Percentiles rank a stretch among this genome's conserved stretches.
These are phyloP conservation scores for Trichoderma brevicompactum DNA, from an alignment of 2,329 filamentous ascomycete species.

Conservation along the genomic window DNA sequence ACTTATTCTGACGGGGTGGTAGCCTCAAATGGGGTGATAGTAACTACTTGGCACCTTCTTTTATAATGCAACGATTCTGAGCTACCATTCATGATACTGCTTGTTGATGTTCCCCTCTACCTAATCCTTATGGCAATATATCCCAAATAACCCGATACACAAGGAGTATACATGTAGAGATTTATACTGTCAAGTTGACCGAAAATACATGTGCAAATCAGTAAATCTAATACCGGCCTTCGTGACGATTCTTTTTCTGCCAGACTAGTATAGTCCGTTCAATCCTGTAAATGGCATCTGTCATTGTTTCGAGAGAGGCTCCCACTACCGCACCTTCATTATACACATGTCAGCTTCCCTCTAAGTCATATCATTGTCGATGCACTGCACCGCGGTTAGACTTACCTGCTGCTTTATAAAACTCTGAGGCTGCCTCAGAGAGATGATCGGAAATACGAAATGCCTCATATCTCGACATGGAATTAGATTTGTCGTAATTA, in stretches of 20 bases:
- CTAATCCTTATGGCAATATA: too few species aligned
- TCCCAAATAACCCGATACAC: too few species aligned
- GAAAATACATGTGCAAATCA: not conserved
- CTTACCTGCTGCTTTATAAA: slow-evolving; percentile 44
- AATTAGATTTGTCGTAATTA: not conserved
- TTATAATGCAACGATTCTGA: too few species aligned
- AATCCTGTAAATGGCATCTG: slow-evolving; percentile 46
- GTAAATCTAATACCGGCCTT: not conserved
- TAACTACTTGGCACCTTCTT: too few species aligned
- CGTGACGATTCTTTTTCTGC: slow-evolving; percentile 36
- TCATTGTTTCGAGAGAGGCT: slow-evolving; percentile 41
- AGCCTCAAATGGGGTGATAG: too few species aligned
- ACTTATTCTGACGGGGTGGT: too few species aligned
- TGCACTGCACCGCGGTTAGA: not conserved
- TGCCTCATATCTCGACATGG: slow-evolving; percentile 37
- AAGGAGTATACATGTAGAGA: too few species aligned
- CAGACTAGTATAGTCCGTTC: slow-evolving; percentile 44
- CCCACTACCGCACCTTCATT: slow-evolving; percentile 40
- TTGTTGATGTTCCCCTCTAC: too few species aligned
- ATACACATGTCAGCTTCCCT: not conserved
- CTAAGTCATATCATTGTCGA: not conserved
- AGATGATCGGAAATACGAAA: slow-evolving; percentile 42
- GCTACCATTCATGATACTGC: too few species aligned
- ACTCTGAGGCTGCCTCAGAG: slow-evolving; percentile 37
- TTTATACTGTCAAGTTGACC: not conserved